A percentile compares a stretch with the other conserved stretches of the same genome.
These are phyloP conservation scores for Sclerotinia spermophila DNA, from an alignment of 2,329 filamentous ascomycete genomes.

Conservation along the genomic window DNA sequence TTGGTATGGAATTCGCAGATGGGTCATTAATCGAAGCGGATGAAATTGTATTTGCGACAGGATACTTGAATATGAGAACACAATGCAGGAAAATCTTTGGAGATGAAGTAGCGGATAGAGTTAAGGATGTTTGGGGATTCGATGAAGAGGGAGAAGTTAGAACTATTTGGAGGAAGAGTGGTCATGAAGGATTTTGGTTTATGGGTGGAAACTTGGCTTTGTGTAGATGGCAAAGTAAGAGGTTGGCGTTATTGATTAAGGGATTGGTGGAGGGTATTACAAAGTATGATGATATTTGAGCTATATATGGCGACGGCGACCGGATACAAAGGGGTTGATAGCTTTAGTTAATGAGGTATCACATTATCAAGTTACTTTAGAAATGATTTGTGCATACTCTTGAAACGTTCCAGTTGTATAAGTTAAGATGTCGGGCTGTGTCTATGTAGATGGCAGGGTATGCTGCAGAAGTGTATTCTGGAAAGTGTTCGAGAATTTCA, in stretches of 20 bases:
- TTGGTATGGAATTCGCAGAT: constrained; percentile 42
- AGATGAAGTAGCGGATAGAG: constrained; percentile 47
- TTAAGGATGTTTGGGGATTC: constrained; percentile 48
- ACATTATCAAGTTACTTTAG: background rate
- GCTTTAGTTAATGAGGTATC: background rate
- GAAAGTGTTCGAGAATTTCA: background rate
- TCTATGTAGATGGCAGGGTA: background rate
- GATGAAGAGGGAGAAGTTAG: constrained; percentile 49
- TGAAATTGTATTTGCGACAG: constrained; percentile 48
- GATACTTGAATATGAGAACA: constrained; percentile 53
- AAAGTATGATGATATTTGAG: constrained; percentile 25
- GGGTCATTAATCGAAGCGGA: constrained; percentile 48
- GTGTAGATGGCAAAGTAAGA: constrained; percentile 45
- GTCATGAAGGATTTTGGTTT: constrained; percentile 50
- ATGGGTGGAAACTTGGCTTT: constrained; percentile 50
- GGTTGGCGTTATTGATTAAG: constrained; percentile 49
- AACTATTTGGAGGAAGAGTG: constrained; percentile 45
- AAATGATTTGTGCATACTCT: background rate
- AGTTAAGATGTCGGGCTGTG: background rate
- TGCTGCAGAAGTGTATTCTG: background rate
- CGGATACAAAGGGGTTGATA: background rate
- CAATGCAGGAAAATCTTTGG: constrained; percentile 49
- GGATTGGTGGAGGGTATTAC: constrained; percentile 42
- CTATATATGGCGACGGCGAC: background rate
- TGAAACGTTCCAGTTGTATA: background rate